These are phyloP conservation scores for Neofusicoccum kwambonambiense DNA, from an alignment of 2,329 filamentous ascomycete species.

Conservation along the genomic window DNA sequence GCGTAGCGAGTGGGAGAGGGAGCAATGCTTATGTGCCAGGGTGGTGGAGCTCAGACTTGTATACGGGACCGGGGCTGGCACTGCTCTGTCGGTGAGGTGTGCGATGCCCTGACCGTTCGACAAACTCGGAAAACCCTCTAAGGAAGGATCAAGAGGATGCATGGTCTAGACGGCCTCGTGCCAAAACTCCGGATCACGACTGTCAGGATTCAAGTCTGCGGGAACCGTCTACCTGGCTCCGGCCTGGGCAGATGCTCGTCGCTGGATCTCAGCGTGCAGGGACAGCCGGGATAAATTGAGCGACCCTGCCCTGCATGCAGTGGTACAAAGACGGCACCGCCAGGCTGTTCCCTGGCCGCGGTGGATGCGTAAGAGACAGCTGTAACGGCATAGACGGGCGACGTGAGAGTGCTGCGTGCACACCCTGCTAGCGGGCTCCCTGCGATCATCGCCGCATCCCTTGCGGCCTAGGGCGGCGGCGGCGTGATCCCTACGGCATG, in stretches of 20 bases:
- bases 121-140: neutral
- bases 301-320: neutral
- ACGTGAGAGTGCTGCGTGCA: neutral
- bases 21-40: neutral
- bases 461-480: neutral
- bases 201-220: too few relatives aligned
- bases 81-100: neutral
- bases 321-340: neutral
- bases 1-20: neutral
- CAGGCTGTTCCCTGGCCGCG: neutral
- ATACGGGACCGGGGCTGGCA: neutral
- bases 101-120: neutral
- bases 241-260: neutral
- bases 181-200: neutral
- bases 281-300: neutral
- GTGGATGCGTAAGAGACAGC: neutral
- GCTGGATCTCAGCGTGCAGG: neutral
- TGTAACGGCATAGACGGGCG: neutral
- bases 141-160: neutral
- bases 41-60: constrained; percentile 2
- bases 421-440: neutral
- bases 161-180: neutral
- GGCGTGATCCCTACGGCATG: neutral
- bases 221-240: neutral
- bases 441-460: neutral